Evolutionary conservation across 768 basidiomycete species (phyloP).

Genomic region (Calocybe cyanea): DNA sequence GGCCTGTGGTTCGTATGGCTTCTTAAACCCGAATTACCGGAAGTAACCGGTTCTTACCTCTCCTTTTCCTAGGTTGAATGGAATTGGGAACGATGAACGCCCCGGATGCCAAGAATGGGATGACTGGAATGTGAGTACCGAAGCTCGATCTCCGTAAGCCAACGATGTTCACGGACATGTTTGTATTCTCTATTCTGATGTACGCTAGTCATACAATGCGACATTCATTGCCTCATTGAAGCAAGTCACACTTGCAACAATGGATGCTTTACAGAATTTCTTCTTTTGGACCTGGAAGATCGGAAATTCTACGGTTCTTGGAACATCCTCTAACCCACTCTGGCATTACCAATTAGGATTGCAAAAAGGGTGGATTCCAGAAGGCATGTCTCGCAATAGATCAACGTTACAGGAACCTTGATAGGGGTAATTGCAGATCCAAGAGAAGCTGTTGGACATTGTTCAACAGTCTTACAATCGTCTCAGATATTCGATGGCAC

Average conservation of each 20-base stretch:
- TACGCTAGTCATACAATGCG: conserved; percentile 46
- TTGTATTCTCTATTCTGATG: background rate
- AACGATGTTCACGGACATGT: background rate
- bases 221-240: conserved; percentile 55
- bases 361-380: conserved; percentile 82
- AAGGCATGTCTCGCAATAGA: conserved; percentile 37
- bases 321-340: conserved; percentile 66
- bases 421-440: conserved; percentile 29
- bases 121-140: conserved; percentile 37
- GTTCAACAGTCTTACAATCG: conserved; percentile 33
- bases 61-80: conserved; percentile 37
- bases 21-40: conserved; percentile 14
- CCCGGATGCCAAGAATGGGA: conserved; percentile 39
- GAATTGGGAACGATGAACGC: conserved; percentile 34
- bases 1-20: conserved; percentile 50
- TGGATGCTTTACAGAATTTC: conserved; percentile 90
- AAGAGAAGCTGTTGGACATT: conserved; percentile 42
- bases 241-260: conserved; percentile 70
- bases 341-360: conserved; percentile 92
- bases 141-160: background rate
- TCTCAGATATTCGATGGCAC: conserved; percentile 46
- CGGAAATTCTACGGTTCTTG: conserved; percentile 69
- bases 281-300: conserved; percentile 99
- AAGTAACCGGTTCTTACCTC: conserved; percentile 6
- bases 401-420: background rate